Evolutionary conservation across 1,284 basidiomycete species (phyloP).

Genomic region (Ustilago lituana): DNA sequence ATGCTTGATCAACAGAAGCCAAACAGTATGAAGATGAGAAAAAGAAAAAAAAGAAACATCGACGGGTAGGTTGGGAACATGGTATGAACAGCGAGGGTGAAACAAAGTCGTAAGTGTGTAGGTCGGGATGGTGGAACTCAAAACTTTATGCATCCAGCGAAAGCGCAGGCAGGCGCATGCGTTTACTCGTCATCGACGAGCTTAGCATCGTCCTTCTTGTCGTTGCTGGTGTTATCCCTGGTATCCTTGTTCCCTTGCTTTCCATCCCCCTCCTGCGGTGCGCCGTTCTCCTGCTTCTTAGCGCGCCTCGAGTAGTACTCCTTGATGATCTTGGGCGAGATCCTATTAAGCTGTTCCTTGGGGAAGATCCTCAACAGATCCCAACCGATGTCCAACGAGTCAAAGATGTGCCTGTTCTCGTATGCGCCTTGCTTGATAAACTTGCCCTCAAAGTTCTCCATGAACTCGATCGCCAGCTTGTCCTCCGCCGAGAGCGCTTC

Average conservation of each 20-base stretch:
- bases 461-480: slow-evolving; percentile 64
- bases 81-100: too few species aligned
- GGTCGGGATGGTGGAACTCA: too few species aligned
- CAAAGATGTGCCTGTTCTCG: slow-evolving; percentile 95
- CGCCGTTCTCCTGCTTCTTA: slow-evolving; percentile 38
- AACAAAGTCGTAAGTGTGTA: too few species aligned
- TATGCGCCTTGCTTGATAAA: slow-evolving; percentile 77
- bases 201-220: slow-evolving; percentile 24
- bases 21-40: too few species aligned
- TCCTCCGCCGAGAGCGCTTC: slow-evolving; percentile 94
- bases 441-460: slow-evolving; percentile 65
- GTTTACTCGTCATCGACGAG: slow-evolving; percentile 45
- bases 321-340: slow-evolving; percentile 66
- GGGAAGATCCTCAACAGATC: slow-evolving; percentile 96
- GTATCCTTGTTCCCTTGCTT: slow-evolving; percentile 50
- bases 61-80: too few species aligned
- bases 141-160: too few species aligned
- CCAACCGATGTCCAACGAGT: slow-evolving; percentile 97
- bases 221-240: slow-evolving; percentile 18
- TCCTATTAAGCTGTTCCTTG: slow-evolving; percentile 94
- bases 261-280: slow-evolving; percentile 25
- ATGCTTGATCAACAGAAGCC: too few species aligned
- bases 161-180: too few species aligned
- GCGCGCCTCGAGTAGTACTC: slow-evolving; percentile 64
- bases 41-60: too few species aligned